phyloP scores from a whole-genome alignment of 768 basidiomycete species.

The Sistotremastrum suecicum region DNA sequence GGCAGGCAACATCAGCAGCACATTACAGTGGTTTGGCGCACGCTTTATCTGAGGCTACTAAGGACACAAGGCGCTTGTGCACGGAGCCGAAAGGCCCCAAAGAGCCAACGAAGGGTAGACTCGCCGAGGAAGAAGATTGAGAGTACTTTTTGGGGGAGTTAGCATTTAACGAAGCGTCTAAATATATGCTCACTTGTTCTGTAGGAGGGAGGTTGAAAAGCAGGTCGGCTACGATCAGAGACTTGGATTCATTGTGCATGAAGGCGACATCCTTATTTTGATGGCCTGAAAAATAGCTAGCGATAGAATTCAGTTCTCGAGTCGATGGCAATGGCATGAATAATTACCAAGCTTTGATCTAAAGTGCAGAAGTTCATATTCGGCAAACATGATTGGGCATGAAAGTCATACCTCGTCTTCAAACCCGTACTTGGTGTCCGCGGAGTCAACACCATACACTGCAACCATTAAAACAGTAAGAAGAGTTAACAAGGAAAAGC shows the following conservation, averaged over 20 bases:
- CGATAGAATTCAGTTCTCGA: background rate
- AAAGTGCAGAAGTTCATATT: background rate
- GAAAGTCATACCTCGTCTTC: slow-evolving; percentile 43
- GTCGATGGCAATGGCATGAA: background rate
- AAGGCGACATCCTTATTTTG: slow-evolving; percentile 76
- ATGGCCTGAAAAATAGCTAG: slow-evolving; percentile 56
- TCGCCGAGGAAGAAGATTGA: slow-evolving; percentile 13
- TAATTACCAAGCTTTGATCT: slow-evolving; percentile 38
- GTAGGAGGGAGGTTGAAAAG: slow-evolving; percentile 67
- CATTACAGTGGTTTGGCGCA: slow-evolving; percentile 4
- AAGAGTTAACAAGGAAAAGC: slow-evolving; percentile 9
- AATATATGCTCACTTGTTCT: slow-evolving; percentile 41
- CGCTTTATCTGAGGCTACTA: slow-evolving; percentile 17
- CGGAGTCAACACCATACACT: slow-evolving; percentile 53
- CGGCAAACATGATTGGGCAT: background rate
- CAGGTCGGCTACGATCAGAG: slow-evolving; percentile 70
- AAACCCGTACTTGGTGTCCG: slow-evolving; percentile 58
- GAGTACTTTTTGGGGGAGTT: slow-evolving; percentile 11
- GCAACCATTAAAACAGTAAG: background rate
- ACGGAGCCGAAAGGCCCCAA: slow-evolving; percentile 14
- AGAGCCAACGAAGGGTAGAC: background rate
- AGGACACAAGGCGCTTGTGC: background rate
- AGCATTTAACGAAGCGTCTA: background rate
- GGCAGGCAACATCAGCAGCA: background rate
- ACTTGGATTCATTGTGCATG: slow-evolving; percentile 55